Evolutionary conservation across 257 asterid genomes (phyloP).

Genomic region (Anisodus acutangulus): DNA sequence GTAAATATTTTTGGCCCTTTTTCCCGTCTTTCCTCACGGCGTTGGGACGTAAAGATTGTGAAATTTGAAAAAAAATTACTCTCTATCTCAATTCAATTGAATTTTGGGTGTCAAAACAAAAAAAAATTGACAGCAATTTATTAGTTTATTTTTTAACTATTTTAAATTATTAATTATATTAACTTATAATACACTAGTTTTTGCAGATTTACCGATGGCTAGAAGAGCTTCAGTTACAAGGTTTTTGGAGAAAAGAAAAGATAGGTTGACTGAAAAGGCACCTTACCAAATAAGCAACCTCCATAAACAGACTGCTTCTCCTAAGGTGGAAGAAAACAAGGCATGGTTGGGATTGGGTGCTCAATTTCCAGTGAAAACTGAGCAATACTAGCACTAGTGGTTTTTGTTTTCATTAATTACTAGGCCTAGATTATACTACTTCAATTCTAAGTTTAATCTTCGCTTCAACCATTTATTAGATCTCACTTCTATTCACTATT

Average conservation of each 20-base stretch:
- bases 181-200: too few species aligned
- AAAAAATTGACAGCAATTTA: too few species aligned
- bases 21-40: too few species aligned
- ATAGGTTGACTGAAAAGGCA: conserved; percentile 44
- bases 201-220: conserved; percentile 49
- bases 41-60: too few species aligned
- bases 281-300: conserved; percentile 37
- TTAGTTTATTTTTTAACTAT: too few species aligned
- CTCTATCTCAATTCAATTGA: too few species aligned
- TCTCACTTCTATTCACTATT: background rate
- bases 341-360: conserved; percentile 47
- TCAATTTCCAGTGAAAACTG: conserved; percentile 38
- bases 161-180: too few species aligned
- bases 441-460: background rate
- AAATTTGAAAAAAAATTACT: too few species aligned
- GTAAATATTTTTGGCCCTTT: conserved; percentile 19
- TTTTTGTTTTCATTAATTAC: background rate
- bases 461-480: conserved; percentile 19
- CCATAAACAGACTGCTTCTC: background rate
- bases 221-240: conserved; percentile 51
- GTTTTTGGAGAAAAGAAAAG: conserved; percentile 56
- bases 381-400: conserved; percentile 21
- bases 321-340: conserved; percentile 35
- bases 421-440: background rate
- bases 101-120: too few species aligned